Evolutionary conservation across 2,329 filamentous ascomycete species (phyloP), one percentile per base, ranked within the genome.

Genomic region (Camillea tinctor): DNA sequence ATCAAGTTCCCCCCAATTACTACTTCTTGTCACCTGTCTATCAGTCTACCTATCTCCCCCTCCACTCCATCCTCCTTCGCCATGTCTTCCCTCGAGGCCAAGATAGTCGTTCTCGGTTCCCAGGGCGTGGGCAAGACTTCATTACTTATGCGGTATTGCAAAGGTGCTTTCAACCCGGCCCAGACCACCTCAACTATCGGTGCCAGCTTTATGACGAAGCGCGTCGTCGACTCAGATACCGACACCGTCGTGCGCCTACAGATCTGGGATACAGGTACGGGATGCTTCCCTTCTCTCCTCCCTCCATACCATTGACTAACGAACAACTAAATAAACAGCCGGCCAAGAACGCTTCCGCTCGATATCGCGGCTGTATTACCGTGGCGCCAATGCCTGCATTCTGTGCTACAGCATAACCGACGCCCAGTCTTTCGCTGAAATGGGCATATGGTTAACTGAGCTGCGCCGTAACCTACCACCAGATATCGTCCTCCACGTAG

Each of bases 401-500:
- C 85, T 97, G 52, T 97, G 93, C 82, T 97, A 97, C 80, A 91
- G 91, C 79, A 96, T 97, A 74, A 96, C 93, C 62, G 90, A 93
- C 74, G 88, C 89, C 62, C 80, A 87, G 68, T 95, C 91, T 61
- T 97, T 97, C 74, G 84, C 87, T 68, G 92, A 97, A 76, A 97
- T 97, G 92, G 92, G 92, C 71, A 84, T 89, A 58, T 97, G 93
- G 93, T 84, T 97, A 63, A 86, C 84, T 62, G 93, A 97, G 77
- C 84, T 97, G 58, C 89, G 92, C 68, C 85, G 87, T 64, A 93
- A 95, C 72, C 84, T 94, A 21, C 86, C 87, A 2, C 77, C 88
- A 60, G 90, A 93, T 67, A 88, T 96, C 56, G 89, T 97, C 53
- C 84, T 97, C 4, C 93, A 97, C 73, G 90, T 97, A n/a, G 93